These are phyloP conservation scores for Dioszegia aurantiaca DNA, from an alignment of 768 basidiomycete genomes.

Conservation along the genomic window DNA sequence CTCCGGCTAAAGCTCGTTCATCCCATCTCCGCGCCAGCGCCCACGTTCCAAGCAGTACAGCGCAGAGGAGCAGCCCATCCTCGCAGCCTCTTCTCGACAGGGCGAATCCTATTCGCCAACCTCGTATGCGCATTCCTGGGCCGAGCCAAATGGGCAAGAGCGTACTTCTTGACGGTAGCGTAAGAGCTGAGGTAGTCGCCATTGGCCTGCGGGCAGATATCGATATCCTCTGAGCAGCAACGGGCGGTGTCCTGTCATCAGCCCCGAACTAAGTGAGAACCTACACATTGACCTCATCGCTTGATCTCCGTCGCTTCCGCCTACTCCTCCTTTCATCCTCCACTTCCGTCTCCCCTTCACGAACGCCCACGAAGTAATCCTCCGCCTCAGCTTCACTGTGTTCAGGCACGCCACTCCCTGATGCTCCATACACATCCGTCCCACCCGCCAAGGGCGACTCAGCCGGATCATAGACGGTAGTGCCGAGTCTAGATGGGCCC, in stretches of 20 bases:
- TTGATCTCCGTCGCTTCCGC: constrained; percentile 1
- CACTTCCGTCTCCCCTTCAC: constrained; percentile 30
- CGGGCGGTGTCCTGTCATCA: constrained; percentile 11
- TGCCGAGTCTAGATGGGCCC: constrained; percentile 7
- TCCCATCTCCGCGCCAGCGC: constrained; percentile 33
- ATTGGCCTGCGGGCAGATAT: constrained; percentile 3
- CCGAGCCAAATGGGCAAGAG: constrained; percentile 13
- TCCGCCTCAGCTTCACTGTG: constrained; percentile 22
- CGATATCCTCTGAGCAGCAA: not conserved
- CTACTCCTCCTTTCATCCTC: constrained; percentile 18
- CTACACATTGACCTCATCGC: constrained; percentile 12
- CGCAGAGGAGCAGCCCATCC: constrained; percentile 31
- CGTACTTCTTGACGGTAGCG: not conserved
- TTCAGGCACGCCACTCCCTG: constrained; percentile 28
- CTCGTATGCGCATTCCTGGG: not conserved
- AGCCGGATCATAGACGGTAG: constrained; percentile 4
- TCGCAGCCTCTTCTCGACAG: constrained; percentile 41
- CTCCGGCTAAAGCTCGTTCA: constrained; percentile 41
- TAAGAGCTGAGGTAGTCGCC: not conserved
- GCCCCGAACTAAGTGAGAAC: not conserved
- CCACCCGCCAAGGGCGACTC: constrained; percentile 12
- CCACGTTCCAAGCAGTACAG: constrained; percentile 27
- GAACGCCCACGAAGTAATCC: constrained; percentile 26
- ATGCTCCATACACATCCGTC: constrained; percentile 31
- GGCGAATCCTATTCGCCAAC: constrained; percentile 4